Conservation (phyloP, 805 yeast genomes). For the Isabelozyma rhagii region DNA sequence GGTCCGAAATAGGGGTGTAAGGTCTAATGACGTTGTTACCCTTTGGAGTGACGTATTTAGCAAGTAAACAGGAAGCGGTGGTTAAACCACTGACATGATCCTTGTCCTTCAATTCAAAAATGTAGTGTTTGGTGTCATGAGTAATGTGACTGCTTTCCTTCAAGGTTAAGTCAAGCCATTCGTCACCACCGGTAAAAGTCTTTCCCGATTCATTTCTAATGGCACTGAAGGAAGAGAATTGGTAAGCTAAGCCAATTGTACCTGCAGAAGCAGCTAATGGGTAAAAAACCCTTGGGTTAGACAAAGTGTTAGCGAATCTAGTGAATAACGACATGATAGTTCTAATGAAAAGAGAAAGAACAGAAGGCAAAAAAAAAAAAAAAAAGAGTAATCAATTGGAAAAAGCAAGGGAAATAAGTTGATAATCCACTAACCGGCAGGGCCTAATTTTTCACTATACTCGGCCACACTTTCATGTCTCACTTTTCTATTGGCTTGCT, state of each 20-base stretch:
- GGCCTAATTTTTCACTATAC: background rate
- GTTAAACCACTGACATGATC: slow-evolving; percentile 74
- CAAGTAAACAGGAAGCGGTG: slow-evolving; percentile 74
- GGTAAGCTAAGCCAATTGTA: slow-evolving; percentile 30
- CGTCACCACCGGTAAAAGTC: slow-evolving; percentile 59
- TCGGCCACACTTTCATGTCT: background rate
- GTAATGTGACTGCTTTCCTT: slow-evolving; percentile 49
- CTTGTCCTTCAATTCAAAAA: slow-evolving; percentile 63
- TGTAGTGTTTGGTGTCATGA: slow-evolving; percentile 62
- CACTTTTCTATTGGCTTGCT: background rate
- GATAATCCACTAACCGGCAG: background rate
- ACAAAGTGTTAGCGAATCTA: slow-evolving; percentile 16
- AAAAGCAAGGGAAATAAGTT: no score
- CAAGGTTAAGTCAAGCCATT: slow-evolving; percentile 70
- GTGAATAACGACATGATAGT: slow-evolving; percentile 18
- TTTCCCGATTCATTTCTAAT: slow-evolving; percentile 37
- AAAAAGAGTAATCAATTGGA: no score
- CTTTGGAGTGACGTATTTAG: slow-evolving; percentile 79
- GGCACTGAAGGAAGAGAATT: slow-evolving; percentile 17
- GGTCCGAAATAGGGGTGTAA: slow-evolving; percentile 80
- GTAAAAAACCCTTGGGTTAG: slow-evolving; percentile 23
- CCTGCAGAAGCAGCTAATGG: slow-evolving; percentile 32
- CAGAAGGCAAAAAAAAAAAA: no score
- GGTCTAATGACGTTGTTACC: slow-evolving; percentile 87
- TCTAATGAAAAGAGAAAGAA: no score